Evolutionary conservation across 2,329 filamentous ascomycete species (phyloP), one percentile per base, ranked within the genome.

Genomic region (Clarireedia sp.): DNA sequence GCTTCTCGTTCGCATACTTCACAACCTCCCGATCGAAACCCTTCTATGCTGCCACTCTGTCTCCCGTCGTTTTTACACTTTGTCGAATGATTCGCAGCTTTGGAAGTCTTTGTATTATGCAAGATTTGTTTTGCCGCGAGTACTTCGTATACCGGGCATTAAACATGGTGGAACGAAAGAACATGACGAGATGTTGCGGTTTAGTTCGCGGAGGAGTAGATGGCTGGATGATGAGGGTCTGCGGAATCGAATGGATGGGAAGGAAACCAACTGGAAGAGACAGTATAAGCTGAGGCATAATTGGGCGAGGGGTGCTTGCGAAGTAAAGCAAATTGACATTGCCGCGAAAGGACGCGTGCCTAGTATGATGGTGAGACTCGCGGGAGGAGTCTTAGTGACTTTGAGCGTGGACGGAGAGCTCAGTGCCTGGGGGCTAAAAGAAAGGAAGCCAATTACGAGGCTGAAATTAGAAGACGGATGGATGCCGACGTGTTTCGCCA

Each of bases 81-180:
- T 97, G 17, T 80, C 89, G 7, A 78, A 80, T 54, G 94, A 97
- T 70, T 86, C 87, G 0, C 90, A 96, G 68, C 74, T 97, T 55
- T 99, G 94, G 94, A 94, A 92, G 69, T 79, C 80, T 14, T 81
- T 90, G 49, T 99, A 96, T 72, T 96, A 95, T 72, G 78, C 83
- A 24, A 85, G 87, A 59, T 97, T 95, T 71, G 89, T 96, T 29
- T 79, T 88, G 37, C 90, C 90, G 40, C 82, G 90, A 66, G 87
- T 87, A 37, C 79, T 87, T 62, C 82, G 87, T 56, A 83, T 92
- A 55, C 87, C 88, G 0, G 86, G 86, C 21, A 79, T 86, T 36
- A 78, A 73, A 64, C 73, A 74, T 38, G 45, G 21, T 3, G 24
- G 24, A 4, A 19, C 7, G 5, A 52, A 47, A 37, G 59, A 62